Conservation (phyloP, 1,284 basidiomycete genomes). For the Athelia sp. region DNA sequence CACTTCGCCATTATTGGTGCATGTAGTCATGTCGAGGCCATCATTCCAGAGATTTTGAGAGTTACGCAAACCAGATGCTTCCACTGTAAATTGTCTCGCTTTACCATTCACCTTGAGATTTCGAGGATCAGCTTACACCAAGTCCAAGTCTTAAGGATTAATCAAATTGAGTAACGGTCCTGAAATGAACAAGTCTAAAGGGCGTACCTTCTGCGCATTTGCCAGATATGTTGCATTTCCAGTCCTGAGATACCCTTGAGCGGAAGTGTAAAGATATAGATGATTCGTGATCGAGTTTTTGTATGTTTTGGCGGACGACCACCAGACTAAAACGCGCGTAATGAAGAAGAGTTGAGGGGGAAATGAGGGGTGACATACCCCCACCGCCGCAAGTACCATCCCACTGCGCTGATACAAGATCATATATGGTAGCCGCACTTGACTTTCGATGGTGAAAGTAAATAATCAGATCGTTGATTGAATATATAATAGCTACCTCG, state of each 20-base stretch:
- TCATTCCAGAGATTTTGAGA: slow-evolving; percentile 21
- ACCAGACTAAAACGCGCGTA: slow-evolving; percentile 4
- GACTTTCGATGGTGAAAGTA: not conserved
- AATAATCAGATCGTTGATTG: not conserved
- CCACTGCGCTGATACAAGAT: slow-evolving; percentile 7
- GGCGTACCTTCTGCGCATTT: slow-evolving; percentile 4
- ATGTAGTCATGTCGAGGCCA: slow-evolving; percentile 14
- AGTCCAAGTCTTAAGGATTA: slow-evolving; percentile 13
- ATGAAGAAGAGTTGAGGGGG: not conserved
- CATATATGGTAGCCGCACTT: slow-evolving; percentile 6
- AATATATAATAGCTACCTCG: not conserved
- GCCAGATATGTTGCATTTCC: slow-evolving; percentile 6
- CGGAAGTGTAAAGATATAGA: slow-evolving; percentile 7
- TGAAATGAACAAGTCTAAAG: not conserved
- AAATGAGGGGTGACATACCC: slow-evolving; percentile 1
- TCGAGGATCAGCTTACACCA: slow-evolving; percentile 16
- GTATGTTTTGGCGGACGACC: slow-evolving; percentile 7
- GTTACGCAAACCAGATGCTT: slow-evolving; percentile 22
- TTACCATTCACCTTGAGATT: not conserved
- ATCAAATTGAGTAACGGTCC: not conserved
- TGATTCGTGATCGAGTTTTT: slow-evolving; percentile 10
- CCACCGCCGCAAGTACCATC: slow-evolving; percentile 9
- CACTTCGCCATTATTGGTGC: slow-evolving; percentile 15
- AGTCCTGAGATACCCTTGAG: slow-evolving; percentile 8
- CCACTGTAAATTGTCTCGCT: slow-evolving; percentile 10